Evolutionary conservation across 2,329 filamentous ascomycete species (phyloP), one percentile per base, ranked within the genome.

Genomic region (Venturia nashicola): DNA sequence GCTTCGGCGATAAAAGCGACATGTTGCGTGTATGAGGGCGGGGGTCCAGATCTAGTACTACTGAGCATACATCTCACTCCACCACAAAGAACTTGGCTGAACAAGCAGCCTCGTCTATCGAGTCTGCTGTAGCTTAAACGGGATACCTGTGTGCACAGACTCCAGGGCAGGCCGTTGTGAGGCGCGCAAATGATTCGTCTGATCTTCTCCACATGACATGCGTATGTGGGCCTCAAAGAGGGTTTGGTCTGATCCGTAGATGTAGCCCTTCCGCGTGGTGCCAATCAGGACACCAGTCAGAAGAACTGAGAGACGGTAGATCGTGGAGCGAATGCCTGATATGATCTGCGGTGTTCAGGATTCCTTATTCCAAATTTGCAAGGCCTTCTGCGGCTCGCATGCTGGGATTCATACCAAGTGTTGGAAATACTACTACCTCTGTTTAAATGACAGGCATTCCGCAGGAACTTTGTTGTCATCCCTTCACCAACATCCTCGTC

Each of bases 291-390:
- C 36, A 27, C 42, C 42, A 44, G 36, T 11, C 36, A 44, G 59
- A 42, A 42, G 39, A 43, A 60, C 12, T 44, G 36, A 27, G 43
- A 16, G 59, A 18, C 39, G 36, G 43, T 44, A 57, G 32, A 32
- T 60, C 59, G 59, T 42, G n/a, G 42, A 44, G n/a, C 27, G 39
- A 44, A 60, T 57, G 51, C 39, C 59, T 42, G 59, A 34, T 42
- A 12, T 42, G 59, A 60, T 60, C 59, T 60, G 59, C n/a, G n/a
- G 59, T 39, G 59, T 44, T 16, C 12, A 51, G 11, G 5, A 42
- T 60, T 44, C 42, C 42, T 42, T 34, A 20, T 44, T 27, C 42
- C 36, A 60, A 39, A 9, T 12, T 20, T 23, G 59, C 14, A 23
- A 18, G 34, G 20, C 23, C 23, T 60, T 44, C 59, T 59, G 36